Conservation (phyloP, 345 rosid species). For the Salix suchowensis region DNA sequence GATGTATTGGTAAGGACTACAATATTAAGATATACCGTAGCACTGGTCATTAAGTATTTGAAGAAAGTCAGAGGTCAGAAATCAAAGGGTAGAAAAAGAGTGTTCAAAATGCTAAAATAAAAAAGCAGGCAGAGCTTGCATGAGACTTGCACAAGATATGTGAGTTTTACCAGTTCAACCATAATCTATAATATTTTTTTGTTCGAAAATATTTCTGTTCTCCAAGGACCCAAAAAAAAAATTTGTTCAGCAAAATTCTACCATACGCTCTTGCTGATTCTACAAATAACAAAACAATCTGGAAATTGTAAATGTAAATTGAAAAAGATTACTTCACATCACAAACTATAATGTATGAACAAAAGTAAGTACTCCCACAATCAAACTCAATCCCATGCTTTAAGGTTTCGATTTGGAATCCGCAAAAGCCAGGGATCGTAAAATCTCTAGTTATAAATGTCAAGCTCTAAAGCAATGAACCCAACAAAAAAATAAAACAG, state of each 20-base stretch:
- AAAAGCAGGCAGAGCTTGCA: neutral
- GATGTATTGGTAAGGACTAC: neutral
- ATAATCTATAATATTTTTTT: neutral
- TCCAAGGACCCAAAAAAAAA: neutral
- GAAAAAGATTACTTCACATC: neutral
- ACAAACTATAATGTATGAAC: too few species aligned
- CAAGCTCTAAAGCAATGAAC: neutral
- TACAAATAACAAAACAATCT: neutral
- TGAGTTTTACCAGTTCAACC: neutral
- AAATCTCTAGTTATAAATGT: too few species aligned
- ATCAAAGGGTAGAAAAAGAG: neutral
- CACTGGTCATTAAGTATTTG: neutral
- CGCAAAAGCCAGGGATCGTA: neutral
- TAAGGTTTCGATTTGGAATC: neutral
- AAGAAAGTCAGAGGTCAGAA: neutral
- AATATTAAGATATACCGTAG: neutral
- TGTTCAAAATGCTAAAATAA: neutral
- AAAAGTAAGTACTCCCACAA: too few species aligned
- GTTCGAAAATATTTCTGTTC: neutral
- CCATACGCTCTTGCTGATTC: neutral
- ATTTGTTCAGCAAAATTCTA: neutral
- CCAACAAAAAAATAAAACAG: neutral
- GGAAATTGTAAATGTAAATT: neutral
- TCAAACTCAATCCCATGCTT: too few species aligned
- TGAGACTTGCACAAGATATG: neutral